These are phyloP conservation scores for Penicillium hordei DNA, from an alignment of 2,329 filamentous ascomycete genomes.

Conservation along the genomic window DNA sequence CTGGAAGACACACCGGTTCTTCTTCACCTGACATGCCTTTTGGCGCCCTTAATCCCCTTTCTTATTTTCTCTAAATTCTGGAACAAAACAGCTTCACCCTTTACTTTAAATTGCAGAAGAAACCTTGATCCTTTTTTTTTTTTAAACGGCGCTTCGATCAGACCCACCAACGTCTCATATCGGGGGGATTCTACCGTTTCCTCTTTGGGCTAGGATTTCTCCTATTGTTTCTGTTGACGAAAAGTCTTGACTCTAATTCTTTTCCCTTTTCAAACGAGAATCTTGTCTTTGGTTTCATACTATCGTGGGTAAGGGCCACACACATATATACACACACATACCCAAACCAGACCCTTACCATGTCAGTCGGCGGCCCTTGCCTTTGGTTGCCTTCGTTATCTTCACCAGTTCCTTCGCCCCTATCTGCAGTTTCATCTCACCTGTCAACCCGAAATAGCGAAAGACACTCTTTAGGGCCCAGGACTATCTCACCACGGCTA, in stretches of 20 bases:
- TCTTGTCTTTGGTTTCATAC: conserved; percentile 2
- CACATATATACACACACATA: conserved; percentile 4
- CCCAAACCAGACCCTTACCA: conserved; percentile 25
- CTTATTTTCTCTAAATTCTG: not conserved
- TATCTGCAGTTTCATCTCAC: conserved; percentile 32
- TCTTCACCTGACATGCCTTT: conserved; percentile 8
- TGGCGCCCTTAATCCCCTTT: conserved; percentile 4
- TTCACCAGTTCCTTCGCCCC: conserved; percentile 31
- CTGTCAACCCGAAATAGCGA: conserved; percentile 31
- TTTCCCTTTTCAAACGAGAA: not conserved
- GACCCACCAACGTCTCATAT: conserved; percentile 32
- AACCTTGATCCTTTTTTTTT: conserved; percentile 24
- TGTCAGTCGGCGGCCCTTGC: conserved; percentile 41
- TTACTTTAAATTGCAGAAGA: conserved; percentile 27
- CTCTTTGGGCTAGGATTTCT: conserved; percentile 9
- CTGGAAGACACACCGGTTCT: conserved; percentile 2
- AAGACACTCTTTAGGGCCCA: conserved; percentile 22
- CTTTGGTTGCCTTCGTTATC: conserved; percentile 37
- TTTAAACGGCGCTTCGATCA: conserved; percentile 26
- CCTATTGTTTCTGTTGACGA: conserved; percentile 4
- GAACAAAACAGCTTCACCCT: conserved; percentile 16
- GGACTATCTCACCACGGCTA: conserved; percentile 22
- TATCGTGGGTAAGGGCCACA: conserved; percentile 8
- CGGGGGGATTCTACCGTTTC: conserved; percentile 13
- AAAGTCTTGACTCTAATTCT: not conserved